These are phyloP conservation scores for Anthostomella pinea DNA, from an alignment of 2,329 filamentous ascomycete species.

Conservation along the genomic window DNA sequence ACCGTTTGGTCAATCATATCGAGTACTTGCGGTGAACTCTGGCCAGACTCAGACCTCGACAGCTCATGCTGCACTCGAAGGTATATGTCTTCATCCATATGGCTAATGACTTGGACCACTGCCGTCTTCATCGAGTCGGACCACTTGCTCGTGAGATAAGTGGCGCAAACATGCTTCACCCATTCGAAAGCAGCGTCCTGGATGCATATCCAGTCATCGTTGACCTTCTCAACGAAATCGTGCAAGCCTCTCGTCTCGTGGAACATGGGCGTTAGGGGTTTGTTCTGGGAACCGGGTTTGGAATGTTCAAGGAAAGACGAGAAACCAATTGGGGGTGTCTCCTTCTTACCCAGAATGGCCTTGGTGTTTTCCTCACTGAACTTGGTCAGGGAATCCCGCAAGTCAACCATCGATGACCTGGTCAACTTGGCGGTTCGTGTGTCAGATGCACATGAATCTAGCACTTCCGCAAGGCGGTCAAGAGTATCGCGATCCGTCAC, in stretches of 20 bases:
- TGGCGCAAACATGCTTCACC: conserved; percentile 47
- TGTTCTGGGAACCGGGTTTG: conserved; percentile 52
- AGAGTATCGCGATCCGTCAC: conserved; percentile 49
- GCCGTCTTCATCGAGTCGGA: conserved; percentile 54
- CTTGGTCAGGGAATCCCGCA: conserved; percentile 46
- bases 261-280: conserved; percentile 45
- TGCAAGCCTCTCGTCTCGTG: conserved; percentile 52
- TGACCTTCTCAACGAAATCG: conserved; percentile 48
- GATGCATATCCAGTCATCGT: conserved; percentile 50
- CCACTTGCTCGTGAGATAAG: conserved; percentile 56
- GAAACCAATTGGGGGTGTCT: conserved; percentile 50
- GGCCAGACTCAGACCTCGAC: conserved; percentile 18
- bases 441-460: conserved; percentile 51
- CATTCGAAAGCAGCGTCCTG: conserved; percentile 60
- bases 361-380: conserved; percentile 55
- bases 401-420: conserved; percentile 45
- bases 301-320: conserved; percentile 64
- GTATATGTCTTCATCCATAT: conserved; percentile 51
- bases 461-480: conserved; percentile 45
- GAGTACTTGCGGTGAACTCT: conserved; percentile 17
- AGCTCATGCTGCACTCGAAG: conserved; percentile 44
- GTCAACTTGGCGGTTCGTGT: conserved; percentile 49
- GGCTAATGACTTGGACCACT: conserved; percentile 55
- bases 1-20: conserved; percentile 42
- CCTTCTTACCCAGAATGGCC: conserved; percentile 52